Evolutionary conservation across 495 filamentous ascomycete species (phyloP).

Genomic region (Penicillium nucicola): DNA sequence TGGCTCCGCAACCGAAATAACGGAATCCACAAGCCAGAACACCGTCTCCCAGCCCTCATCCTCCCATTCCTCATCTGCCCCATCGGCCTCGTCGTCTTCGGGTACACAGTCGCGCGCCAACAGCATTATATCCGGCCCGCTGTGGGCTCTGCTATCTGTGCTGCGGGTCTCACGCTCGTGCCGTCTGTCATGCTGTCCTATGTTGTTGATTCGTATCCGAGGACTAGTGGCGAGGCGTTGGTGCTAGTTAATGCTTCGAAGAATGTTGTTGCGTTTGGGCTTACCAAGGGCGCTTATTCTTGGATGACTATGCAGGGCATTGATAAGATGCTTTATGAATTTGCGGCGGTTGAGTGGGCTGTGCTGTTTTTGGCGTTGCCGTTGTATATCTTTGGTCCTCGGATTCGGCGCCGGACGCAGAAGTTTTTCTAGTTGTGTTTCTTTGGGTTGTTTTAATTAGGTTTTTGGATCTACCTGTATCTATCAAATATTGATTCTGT

Average conservation of each 20-base stretch:
- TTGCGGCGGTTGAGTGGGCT: constrained; percentile 37
- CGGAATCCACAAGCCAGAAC: constrained; percentile 27
- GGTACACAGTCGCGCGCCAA: constrained; percentile 18
- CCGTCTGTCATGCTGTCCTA: constrained; percentile 34
- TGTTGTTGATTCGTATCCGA: constrained; percentile 29
- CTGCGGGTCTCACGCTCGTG: constrained; percentile 23
- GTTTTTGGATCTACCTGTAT: no score
- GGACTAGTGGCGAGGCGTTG: constrained; percentile 26
- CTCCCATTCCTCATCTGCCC: constrained; percentile 29
- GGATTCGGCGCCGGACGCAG: constrained; percentile 23
- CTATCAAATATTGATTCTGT: no score
- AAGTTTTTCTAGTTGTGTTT: constrained; percentile 6
- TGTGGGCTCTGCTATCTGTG: constrained; percentile 23
- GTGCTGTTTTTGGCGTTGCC: constrained; percentile 27
- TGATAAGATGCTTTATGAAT: constrained; percentile 36
- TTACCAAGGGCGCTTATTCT: constrained; percentile 20
- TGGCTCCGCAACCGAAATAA: constrained; percentile 26
- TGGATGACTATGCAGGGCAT: constrained; percentile 34
- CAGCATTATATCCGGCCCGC: constrained; percentile 23
- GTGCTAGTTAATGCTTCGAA: constrained; percentile 38
- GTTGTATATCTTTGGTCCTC: constrained; percentile 32
- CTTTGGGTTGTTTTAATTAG: background rate
- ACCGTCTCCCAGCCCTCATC: constrained; percentile 28
- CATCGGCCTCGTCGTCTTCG: constrained; percentile 28
- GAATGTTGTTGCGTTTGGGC: constrained; percentile 39